A percentile compares a stretch with the other conserved stretches of the same genome.
Conservation (phyloP, 495 filamentous ascomycete species). For the Pyrenula massariospora region DNA sequence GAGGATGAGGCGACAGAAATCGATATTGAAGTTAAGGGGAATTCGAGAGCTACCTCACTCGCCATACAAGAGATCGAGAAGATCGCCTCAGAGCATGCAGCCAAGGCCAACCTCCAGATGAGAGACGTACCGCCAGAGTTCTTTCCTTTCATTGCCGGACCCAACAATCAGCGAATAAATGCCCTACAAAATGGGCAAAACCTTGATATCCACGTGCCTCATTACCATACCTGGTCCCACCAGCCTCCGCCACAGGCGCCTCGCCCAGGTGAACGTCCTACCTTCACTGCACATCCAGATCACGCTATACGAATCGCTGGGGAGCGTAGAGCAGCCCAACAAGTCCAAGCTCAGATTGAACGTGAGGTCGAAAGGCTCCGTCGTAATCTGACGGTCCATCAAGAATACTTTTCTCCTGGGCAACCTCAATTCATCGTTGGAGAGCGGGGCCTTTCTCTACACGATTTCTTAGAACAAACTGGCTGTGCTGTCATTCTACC, state of each 20-base stretch:
- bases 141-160: conserved; percentile 88
- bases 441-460: conserved; percentile 59
- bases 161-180: conserved; percentile 54
- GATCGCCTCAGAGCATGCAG: conserved; percentile 76
- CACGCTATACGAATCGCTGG: conserved; percentile 76
- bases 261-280: conserved; percentile 45
- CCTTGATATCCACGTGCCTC: conserved; percentile 66
- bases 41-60: conserved; percentile 69
- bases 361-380: conserved; percentile 59
- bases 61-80: conserved; percentile 70
- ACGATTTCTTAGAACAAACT: conserved; percentile 80
- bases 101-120: conserved; percentile 65
- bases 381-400: conserved; percentile 55
- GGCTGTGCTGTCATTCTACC: conserved; percentile 84
- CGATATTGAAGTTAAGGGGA: conserved; percentile 81
- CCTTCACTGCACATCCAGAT: conserved; percentile 51
- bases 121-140: conserved; percentile 79
- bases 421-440: conserved; percentile 89
- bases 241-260: conserved; percentile 60
- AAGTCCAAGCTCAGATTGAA: conserved; percentile 69
- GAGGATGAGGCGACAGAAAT: conserved; percentile 72
- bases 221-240: conserved; percentile 59
- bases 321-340: conserved; percentile 71
- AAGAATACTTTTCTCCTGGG: conserved; percentile 62
- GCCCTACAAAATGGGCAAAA: conserved; percentile 60